phyloP scores from a whole-genome alignment of 1,139 yeast genomes.

The Taiozyma sp. region DNA sequence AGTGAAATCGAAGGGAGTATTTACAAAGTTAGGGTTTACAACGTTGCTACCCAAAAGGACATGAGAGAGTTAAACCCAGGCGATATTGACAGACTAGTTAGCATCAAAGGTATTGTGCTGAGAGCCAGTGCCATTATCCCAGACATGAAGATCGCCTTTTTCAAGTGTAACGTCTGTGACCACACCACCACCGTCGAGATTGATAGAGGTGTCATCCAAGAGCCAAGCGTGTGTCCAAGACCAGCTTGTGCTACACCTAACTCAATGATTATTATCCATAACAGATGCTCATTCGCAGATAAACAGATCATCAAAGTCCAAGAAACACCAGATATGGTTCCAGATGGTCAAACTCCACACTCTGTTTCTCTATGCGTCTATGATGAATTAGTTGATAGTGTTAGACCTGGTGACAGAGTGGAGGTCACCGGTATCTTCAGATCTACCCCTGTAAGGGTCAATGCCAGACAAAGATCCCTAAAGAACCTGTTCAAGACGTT shows the following conservation, averaged over 20 bases:
- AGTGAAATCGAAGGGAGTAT: conserved; percentile 70
- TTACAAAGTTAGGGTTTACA: conserved; percentile 86
- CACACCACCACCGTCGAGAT: conserved; percentile 90
- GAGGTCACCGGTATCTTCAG: conserved; percentile 96
- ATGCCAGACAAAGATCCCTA: conserved; percentile 78
- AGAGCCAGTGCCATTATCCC: conserved; percentile 92
- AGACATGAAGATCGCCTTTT: conserved; percentile 96
- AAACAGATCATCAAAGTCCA: conserved; percentile 92
- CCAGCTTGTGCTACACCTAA: conserved; percentile 79
- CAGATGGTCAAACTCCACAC: conserved; percentile 99
- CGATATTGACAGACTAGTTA: conserved; percentile 90
- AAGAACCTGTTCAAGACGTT: conserved; percentile 88
- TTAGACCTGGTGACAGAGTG: conserved; percentile 95
- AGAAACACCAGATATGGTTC: conserved; percentile 97
- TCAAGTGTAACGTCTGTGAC: conserved; percentile 92
- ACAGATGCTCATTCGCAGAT: conserved; percentile 89
- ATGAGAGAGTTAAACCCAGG: conserved; percentile 95
- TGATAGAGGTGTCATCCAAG: conserved; percentile 91
- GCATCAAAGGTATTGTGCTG: conserved; percentile 86
- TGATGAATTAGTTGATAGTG: conserved; percentile 91
- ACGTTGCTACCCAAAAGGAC: conserved; percentile 66
- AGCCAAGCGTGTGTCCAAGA: conserved; percentile 91
- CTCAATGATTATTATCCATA: conserved; percentile 89
- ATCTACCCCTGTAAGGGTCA: conserved; percentile 86
- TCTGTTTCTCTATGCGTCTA: conserved; percentile 91